Base-by-base conservation (phyloP, 441 rosid species). In the Erodium moschatum region DNA sequence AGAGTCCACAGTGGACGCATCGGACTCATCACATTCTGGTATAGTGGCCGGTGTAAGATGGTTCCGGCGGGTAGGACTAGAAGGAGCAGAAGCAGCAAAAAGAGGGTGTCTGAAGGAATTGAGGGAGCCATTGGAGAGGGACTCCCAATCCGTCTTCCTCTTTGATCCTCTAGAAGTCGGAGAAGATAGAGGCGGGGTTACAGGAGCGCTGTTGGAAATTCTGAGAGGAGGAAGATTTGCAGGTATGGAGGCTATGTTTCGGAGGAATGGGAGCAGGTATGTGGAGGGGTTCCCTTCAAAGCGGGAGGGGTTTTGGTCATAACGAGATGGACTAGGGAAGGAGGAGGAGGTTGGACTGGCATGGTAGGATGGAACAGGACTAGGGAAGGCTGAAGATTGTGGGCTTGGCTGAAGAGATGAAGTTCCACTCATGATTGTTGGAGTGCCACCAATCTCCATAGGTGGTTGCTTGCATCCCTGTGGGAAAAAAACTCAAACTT, bases 361-460 rank as follows among this genome's bases (percentile, higher is more conserved):
- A 9, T 85, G 89, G 79, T 87, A 85, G 38, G 91, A 79, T 15
- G 76, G 91, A 19, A 85, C 85, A 8, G 96, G 97, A 75, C 95
- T 90, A 5, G 90, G 96, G 72, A 83, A 90, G 60, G 84, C 81
- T 4, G 98, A 93, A 15, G 96, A 90, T 31, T 88, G 96, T 58
- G 96, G 98, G 65, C 98, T 93, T 6, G 90, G 90, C 72, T 89
- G 96, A 60, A 86, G 50, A 2, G 98, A 93, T 2, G 98, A 90
- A 73, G 87, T 81, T 7, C 91, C 73, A 42, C 94, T 90, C 9
- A 85, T 78, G 78, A 84, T 89, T 0, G 82, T 71, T 6, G 85
- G 84, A 68, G 83, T 72, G 29, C 78, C 86, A 42, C 72, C 72
- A n/a, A 80, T 54, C 13, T 92, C 97, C 54, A 73, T 66, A 8